Base-by-base conservation (phyloP, 257 asterid genomes). In the Forsythia viridissima region DNA sequence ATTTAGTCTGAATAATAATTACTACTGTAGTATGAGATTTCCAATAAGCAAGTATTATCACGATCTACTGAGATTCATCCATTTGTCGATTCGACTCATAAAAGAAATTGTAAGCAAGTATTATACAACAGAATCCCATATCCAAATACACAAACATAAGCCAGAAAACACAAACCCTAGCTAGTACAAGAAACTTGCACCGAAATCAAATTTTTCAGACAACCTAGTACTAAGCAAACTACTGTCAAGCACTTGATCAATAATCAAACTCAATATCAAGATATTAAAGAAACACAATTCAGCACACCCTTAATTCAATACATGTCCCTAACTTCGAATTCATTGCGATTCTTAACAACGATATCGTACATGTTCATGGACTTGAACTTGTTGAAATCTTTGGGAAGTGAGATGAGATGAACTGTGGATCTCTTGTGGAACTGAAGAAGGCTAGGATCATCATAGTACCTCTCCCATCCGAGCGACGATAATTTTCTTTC, bases 381-480 rank as follows among this genome's bases (percentile, higher is more conserved):
- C 70, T 84, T 87, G 83, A 87, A 83, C 81, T 59, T 87, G 79
- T 3, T 82, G 84, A 87, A 87, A 11, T 87, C 89, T 67, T 66
- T 87, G 0, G 90, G 90, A 34, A 87, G 90, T 59, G 90, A 87
- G 43, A 87, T 87, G 46, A 87, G 90, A 73, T 87, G 85, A n/a
- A 85, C 81, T 0, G 90, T 83, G 21, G 89, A 87, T 72, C 90
- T 75, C 74, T 87, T 87, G 34, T 87, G 90, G 80, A 76, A 87
- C 48, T 87, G 90, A 48, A 84, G 86, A 44, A 87, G 86, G 12
- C 83, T 88, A 5, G 89, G 90, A 41, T 87, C 90, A 39, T 87
- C 89, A 59, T 87, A 83, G 30, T 87, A 87, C 44, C 90, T 85
- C 78, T 87, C 90, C 90, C 90, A 87, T 12, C 90, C 90, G 8